Evolutionary conservation across 345 rosid species (phyloP).

Genomic region (Sonneratia caseolaris): DNA sequence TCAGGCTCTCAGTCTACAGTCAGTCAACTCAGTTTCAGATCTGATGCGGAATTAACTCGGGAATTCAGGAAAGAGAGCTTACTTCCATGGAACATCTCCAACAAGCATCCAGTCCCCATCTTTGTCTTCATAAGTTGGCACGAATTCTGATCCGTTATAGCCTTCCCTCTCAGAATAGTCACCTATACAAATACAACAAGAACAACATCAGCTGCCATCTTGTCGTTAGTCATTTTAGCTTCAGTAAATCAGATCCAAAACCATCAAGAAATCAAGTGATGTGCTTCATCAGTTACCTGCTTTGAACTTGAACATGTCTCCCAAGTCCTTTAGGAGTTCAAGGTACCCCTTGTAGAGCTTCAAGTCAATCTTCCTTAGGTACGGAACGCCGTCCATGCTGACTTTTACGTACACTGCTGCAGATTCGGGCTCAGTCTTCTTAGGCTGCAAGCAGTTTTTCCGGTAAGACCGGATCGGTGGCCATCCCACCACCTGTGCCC

Average conservation of each 20-base stretch:
- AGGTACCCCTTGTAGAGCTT: conserved; percentile 46
- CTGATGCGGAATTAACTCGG: neutral
- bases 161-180: conserved; percentile 64
- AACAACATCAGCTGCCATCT: neutral
- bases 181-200: conserved; percentile 18
- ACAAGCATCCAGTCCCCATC: conserved; percentile 93
- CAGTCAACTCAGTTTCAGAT: no score
- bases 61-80: conserved; percentile 12
- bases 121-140: conserved; percentile 72
- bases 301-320: conserved; percentile 71
- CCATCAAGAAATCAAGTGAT: neutral
- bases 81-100: conserved; percentile 86
- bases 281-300: conserved; percentile 19
- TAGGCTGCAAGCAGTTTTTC: conserved; percentile 34
- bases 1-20: no score
- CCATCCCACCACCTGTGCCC: conserved; percentile 77
- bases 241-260: neutral
- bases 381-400: conserved; percentile 89
- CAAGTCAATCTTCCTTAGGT: conserved; percentile 69
- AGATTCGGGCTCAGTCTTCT: conserved; percentile 38
- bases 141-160: conserved; percentile 64
- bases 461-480: conserved; percentile 67
- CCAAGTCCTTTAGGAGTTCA: conserved; percentile 49
- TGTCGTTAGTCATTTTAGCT: no score
- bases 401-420: conserved; percentile 59